Evolutionary conservation across 352 stramenopile species (phyloP).

Genomic region (Phytopythium vexans): DNA sequence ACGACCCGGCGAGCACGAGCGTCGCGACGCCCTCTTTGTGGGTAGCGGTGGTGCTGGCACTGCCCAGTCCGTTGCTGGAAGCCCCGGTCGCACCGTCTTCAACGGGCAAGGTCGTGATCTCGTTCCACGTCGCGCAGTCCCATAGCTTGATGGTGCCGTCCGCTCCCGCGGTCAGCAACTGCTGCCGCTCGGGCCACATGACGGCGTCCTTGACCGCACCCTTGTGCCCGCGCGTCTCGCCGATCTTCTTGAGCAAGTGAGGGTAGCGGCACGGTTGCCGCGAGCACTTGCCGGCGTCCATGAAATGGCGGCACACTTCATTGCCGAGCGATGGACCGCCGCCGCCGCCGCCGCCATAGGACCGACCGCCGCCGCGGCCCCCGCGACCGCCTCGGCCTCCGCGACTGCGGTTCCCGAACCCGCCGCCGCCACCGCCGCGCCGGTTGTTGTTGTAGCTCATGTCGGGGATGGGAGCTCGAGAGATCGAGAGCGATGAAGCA

Average conservation of each 20-base stretch:
- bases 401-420: slow-evolving; percentile 61
- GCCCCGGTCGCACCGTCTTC: slow-evolving; percentile 21
- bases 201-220: slow-evolving; percentile 74
- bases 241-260: slow-evolving; percentile 85
- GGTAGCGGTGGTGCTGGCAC: slow-evolving; percentile 9
- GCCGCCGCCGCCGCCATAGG: slow-evolving; percentile 16
- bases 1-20: slow-evolving; percentile 69
- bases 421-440: slow-evolving; percentile 20
- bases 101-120: slow-evolving; percentile 73
- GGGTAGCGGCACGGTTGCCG: slow-evolving; percentile 69
- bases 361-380: slow-evolving; percentile 19
- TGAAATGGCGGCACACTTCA: slow-evolving; percentile 67
- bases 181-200: slow-evolving; percentile 69
- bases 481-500: too few relatives aligned
- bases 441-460: slow-evolving; percentile 75
- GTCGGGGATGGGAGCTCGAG: neutral
- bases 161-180: slow-evolving; percentile 70
- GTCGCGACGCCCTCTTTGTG: slow-evolving; percentile 56
- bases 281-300: slow-evolving; percentile 67
- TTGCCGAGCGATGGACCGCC: slow-evolving; percentile 32
- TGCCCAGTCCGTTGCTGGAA: slow-evolving; percentile 10
- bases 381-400: slow-evolving; percentile 30
- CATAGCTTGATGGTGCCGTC: slow-evolving; percentile 81
- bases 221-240: slow-evolving; percentile 69
- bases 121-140: slow-evolving; percentile 79